Evolutionary conservation across 495 filamentous ascomycete species (phyloP).

Genomic region (Astrothelium macrocarpum): DNA sequence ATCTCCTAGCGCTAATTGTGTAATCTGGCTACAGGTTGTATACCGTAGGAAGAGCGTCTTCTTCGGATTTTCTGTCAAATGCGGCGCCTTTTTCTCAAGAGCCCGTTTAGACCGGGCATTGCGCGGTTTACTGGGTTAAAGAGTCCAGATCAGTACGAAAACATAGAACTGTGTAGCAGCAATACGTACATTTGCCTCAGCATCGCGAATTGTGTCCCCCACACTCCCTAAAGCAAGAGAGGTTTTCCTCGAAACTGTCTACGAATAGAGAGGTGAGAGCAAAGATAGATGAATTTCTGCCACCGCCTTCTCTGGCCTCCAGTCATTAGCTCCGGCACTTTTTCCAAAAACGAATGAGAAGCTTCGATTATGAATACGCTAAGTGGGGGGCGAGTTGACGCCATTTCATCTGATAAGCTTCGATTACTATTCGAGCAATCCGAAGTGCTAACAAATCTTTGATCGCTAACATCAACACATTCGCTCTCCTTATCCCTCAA

Average conservation of each 20-base stretch:
- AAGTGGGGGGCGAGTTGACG: not conserved
- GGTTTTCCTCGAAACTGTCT: not conserved
- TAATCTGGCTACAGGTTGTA: conserved; percentile 64
- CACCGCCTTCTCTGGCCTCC: not conserved
- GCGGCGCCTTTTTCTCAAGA: conserved; percentile 84
- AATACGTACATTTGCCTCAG: conserved; percentile 41
- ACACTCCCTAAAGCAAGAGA: not conserved
- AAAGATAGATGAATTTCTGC: conserved; percentile 4
- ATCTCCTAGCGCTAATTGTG: conserved; percentile 71
- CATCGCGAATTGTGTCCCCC: conserved; percentile 24
- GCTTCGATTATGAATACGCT: not conserved
- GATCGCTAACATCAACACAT: not conserved
- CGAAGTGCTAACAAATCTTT: not conserved
- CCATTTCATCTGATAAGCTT: conserved; percentile 1
- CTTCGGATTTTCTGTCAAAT: conserved; percentile 78
- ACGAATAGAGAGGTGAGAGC: not conserved
- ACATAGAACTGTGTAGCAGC: conserved; percentile 8
- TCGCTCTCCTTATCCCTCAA: not conserved
- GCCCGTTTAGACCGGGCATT: conserved; percentile 90
- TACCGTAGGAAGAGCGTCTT: conserved; percentile 76
- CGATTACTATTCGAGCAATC: not conserved
- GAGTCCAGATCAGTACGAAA: conserved; percentile 18
- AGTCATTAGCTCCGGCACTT: too few species aligned
- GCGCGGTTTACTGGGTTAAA: conserved; percentile 61
- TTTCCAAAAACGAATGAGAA: too few species aligned